phyloP scores from a whole-genome alignment of 2,329 filamentous ascomycete genomes.

The Colletotrichum limetticola region DNA sequence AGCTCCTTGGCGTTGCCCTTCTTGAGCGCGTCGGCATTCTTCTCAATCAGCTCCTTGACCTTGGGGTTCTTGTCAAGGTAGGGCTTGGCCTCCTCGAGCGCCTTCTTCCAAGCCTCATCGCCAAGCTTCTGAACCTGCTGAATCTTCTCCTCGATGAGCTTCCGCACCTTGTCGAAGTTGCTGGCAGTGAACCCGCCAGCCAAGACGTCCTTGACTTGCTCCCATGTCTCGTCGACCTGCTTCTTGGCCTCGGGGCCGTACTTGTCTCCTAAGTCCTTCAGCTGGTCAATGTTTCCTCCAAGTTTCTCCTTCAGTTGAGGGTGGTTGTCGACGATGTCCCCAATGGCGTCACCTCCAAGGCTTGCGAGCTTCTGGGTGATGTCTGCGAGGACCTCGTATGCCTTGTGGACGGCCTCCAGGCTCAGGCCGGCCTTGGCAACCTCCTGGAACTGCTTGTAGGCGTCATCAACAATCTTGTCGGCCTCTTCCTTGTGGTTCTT shows the following conservation, averaged over 20 bases:
- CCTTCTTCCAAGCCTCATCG: constrained; percentile 79
- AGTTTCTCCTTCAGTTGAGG: constrained; percentile 78
- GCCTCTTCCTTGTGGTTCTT: constrained; percentile 76
- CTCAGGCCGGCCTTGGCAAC: constrained; percentile 69
- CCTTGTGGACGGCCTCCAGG: constrained; percentile 69
- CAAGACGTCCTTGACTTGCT: constrained; percentile 72
- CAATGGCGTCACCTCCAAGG: constrained; percentile 70
- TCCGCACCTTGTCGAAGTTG: constrained; percentile 65
- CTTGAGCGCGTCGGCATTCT: constrained; percentile 76
- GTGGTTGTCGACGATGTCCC: constrained; percentile 78
- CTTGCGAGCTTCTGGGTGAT: constrained; percentile 68
- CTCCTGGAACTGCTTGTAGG: constrained; percentile 74
- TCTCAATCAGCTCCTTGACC: constrained; percentile 76
- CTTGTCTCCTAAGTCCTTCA: constrained; percentile 75
- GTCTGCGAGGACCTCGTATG: constrained; percentile 72
- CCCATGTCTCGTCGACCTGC: constrained; percentile 77
- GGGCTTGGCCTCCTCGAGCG: constrained; percentile 76
- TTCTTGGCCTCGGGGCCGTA: constrained; percentile 83
- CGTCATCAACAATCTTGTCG: constrained; percentile 73
- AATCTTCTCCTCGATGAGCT: constrained; percentile 76
- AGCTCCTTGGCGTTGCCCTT: constrained; percentile 73
- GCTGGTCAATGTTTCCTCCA: constrained; percentile 73
- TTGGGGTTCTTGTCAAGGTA: constrained; percentile 81
- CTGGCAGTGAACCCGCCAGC: constrained; percentile 67
- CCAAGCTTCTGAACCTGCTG: constrained; percentile 74